Percentiles rank a stretch among this genome's conserved stretches.
These are phyloP conservation scores for Aspergillus bertholletiae DNA, from an alignment of 495 filamentous ascomycete genomes.

Conservation along the genomic window DNA sequence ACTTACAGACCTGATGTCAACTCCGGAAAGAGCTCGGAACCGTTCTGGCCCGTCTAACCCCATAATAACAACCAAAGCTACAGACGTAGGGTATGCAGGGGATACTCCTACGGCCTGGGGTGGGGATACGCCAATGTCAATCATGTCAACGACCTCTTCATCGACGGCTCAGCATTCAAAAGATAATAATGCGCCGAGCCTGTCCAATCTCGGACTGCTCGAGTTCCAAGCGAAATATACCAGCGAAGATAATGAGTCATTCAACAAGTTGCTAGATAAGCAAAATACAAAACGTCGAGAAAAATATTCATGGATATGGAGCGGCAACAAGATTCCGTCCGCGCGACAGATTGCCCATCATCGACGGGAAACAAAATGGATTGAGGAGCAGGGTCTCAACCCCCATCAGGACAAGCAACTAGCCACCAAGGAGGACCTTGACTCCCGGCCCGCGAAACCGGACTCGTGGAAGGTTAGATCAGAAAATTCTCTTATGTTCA, in stretches of 20 bases:
- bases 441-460: slow-evolving; percentile 72
- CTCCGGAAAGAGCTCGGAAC: slow-evolving; percentile 55
- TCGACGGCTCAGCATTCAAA: slow-evolving; percentile 14
- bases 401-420: slow-evolving; percentile 25
- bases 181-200: slow-evolving; percentile 57
- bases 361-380: slow-evolving; percentile 59
- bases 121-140: slow-evolving; percentile 66
- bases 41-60: slow-evolving; percentile 12
- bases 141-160: slow-evolving; percentile 41
- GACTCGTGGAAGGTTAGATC: slow-evolving; percentile 72
- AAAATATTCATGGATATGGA: slow-evolving; percentile 86
- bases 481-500: slow-evolving; percentile 86
- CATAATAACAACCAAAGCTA: slow-evolving; percentile 26
- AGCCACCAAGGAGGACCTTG: slow-evolving; percentile 55
- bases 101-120: slow-evolving; percentile 46
- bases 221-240: slow-evolving; percentile 92
- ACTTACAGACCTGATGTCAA: slow-evolving; percentile 73
- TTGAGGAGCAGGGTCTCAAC: slow-evolving; percentile 43
- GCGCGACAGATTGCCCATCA: slow-evolving; percentile 81
- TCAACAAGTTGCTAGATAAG: slow-evolving; percentile 87
- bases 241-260: slow-evolving; percentile 94
- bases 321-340: slow-evolving; percentile 81
- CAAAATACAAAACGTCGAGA: slow-evolving; percentile 80
- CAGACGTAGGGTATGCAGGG: slow-evolving; percentile 45
- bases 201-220: slow-evolving; percentile 71